Conservation (phyloP, 1,284 basidiomycete genomes). For the Pyrrhoderma noxium region DNA sequence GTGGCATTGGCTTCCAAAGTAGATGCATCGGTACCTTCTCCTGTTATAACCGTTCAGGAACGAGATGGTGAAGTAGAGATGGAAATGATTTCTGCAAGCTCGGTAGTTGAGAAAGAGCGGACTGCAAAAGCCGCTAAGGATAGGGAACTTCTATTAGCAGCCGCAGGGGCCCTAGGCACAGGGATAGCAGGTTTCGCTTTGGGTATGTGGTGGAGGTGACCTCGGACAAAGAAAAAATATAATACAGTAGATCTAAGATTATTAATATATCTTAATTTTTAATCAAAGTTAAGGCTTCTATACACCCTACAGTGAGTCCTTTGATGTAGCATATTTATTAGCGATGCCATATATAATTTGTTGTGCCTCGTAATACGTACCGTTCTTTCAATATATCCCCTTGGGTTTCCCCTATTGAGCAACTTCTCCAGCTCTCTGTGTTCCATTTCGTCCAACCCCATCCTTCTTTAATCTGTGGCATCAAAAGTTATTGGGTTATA, state of each 20-base stretch:
- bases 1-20: background rate
- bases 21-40: background rate
- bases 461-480: conserved; percentile 54
- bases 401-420: conserved; percentile 33
- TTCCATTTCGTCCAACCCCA: conserved; percentile 74
- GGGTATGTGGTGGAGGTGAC: conserved; percentile 6
- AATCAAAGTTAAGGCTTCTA: conserved; percentile 22
- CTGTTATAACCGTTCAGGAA: background rate
- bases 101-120: background rate
- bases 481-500: no score
- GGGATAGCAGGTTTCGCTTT: conserved; percentile 22
- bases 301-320: conserved; percentile 38
- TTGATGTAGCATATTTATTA: background rate
- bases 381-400: conserved; percentile 51
- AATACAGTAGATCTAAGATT: no score
- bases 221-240: no score
- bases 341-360: background rate
- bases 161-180: conserved; percentile 21
- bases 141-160: conserved; percentile 16
- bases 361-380: conserved; percentile 27
- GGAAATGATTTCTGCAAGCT: background rate
- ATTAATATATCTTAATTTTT: no score
- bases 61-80: background rate
- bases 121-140: conserved; percentile 7
- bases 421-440: conserved; percentile 43